Base-by-base conservation (phyloP, 2,329 filamentous ascomycete genomes). In the Fusarium graminum region DNA sequence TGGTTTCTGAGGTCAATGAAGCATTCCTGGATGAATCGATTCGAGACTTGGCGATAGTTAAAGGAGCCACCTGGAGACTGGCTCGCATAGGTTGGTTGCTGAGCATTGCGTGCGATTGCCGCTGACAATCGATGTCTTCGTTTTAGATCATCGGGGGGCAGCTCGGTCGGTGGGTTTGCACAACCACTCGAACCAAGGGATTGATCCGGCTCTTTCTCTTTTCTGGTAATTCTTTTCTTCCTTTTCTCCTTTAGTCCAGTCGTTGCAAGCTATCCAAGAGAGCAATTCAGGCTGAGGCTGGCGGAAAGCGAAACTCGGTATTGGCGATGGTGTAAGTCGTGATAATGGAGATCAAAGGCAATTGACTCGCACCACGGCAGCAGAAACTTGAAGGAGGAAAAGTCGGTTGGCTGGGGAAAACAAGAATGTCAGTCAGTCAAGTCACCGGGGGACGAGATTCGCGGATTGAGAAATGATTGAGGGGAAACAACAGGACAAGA, bases 31-130 rank as follows among this genome's bases (percentile, higher is more conserved):
- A 53, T 19, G 66, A 44, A 38, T 72, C 67, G 52, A 69, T 46
- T 52, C 68, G 74, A 43, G 75, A 73, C 74, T 85, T 87, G 45
- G 82, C 77, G 62, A 88, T 82, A 49, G 82, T 74, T 60, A 89
- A 79, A 58, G 87, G 86, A 74, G 87, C 86, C 78, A 88, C 85
- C 74, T 86, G 83, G 52, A 87, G 81, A 80, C 85, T 88, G 75
- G 85, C 81, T 77, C 85, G 82, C 77, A 81, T 78, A 57, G 80
- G 74, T 70, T 82, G 77, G 69, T 81, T 78, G 69, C 70, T 76
- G 68, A 78, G 75, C 77, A 79, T 79, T 65, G 73, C 72, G 75
- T 67, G 74, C 72, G 75, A 70, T 73, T 69, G 72, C 71, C 71
- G 69, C 67, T 59, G 63, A 69, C 63, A 62, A 61, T 65, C 54